These are phyloP conservation scores for Asterochloris erici DNA, from an alignment of 139 green algal species.

Conservation along the genomic window DNA sequence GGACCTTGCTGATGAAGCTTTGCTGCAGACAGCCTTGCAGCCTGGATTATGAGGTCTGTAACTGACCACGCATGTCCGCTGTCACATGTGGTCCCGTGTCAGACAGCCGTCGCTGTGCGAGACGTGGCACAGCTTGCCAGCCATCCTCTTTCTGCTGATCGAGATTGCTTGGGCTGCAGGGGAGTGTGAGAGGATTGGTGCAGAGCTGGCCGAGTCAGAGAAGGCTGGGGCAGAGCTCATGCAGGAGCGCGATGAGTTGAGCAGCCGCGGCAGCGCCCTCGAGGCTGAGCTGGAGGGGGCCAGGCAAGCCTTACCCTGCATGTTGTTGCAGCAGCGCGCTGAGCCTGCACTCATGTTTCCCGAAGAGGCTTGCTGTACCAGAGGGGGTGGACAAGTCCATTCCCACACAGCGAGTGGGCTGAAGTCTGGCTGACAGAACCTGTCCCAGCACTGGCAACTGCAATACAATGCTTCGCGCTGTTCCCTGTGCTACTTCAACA, in stretches of 20 bases:
- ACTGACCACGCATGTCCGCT: not conserved
- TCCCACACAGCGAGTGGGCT: too few species aligned
- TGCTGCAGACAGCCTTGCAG: not conserved
- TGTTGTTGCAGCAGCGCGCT: too few species aligned
- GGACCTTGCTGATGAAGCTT: not conserved
- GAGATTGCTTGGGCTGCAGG: constrained; percentile 17
- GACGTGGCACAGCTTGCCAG: too few species aligned
- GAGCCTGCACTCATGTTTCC: too few species aligned
- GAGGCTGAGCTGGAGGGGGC: constrained; percentile 18
- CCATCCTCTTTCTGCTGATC: too few species aligned
- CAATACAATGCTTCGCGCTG: too few species aligned
- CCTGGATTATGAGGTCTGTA: not conserved
- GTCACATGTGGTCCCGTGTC: not conserved
- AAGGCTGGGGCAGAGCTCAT: constrained; percentile 22
- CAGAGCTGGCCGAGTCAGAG: constrained; percentile 24
- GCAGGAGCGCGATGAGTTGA: constrained; percentile 31
- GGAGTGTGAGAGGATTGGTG: constrained; percentile 24
- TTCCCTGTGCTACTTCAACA: too few species aligned
- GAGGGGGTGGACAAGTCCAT: too few species aligned
- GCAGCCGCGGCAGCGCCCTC: constrained; percentile 14
- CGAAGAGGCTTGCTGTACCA: too few species aligned
- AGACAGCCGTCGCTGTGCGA: not conserved
- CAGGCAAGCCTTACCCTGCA: too few species aligned
- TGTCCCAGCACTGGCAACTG: too few species aligned
- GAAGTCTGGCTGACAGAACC: too few species aligned